Conservation (phyloP, 208 protist species). For the Trypanosoma boissoni region DNA sequence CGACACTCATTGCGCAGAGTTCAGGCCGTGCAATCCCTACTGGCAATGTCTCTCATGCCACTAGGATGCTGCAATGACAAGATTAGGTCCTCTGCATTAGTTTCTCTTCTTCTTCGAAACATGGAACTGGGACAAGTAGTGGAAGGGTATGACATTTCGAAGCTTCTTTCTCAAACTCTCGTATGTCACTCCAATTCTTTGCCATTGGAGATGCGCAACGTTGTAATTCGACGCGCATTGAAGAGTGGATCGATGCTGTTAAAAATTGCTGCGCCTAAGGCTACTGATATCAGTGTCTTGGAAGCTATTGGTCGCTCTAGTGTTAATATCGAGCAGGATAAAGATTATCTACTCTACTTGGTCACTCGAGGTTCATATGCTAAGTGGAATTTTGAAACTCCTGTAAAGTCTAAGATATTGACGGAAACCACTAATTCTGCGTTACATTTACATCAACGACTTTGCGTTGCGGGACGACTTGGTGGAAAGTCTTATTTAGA, state of each 20-base stretch:
- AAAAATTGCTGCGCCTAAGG: too few species aligned
- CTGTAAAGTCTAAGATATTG: too few species aligned
- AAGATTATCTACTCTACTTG: too few species aligned
- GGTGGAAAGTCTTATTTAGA: slow-evolving; percentile 4
- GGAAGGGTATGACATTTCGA: slow-evolving; percentile 13
- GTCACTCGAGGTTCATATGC: too few species aligned
- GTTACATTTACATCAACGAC: slow-evolving; percentile 13
- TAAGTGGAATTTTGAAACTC: too few species aligned
- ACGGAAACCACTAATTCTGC: background rate
- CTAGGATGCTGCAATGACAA: background rate
- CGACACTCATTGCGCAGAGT: slow-evolving; percentile 22
- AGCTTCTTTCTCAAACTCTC: slow-evolving; percentile 11
- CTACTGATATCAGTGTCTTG: too few species aligned
- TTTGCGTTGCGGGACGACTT: slow-evolving; percentile 7
- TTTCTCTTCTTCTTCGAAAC: slow-evolving; percentile 20
- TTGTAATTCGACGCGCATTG: background rate
- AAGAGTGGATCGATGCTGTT: too few species aligned
- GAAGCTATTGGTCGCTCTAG: too few species aligned
- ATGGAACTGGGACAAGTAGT: slow-evolving; percentile 20
- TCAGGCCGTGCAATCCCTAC: slow-evolving; percentile 21
- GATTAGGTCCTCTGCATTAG: slow-evolving; percentile 7
- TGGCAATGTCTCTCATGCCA: slow-evolving; percentile 3
- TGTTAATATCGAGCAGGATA: too few species aligned
- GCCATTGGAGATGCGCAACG: slow-evolving; percentile 13
- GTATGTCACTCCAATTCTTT: slow-evolving; percentile 6